Evolutionary conservation across 2,329 filamentous ascomycete species (phyloP).

Genomic region (Fusarium redolens): DNA sequence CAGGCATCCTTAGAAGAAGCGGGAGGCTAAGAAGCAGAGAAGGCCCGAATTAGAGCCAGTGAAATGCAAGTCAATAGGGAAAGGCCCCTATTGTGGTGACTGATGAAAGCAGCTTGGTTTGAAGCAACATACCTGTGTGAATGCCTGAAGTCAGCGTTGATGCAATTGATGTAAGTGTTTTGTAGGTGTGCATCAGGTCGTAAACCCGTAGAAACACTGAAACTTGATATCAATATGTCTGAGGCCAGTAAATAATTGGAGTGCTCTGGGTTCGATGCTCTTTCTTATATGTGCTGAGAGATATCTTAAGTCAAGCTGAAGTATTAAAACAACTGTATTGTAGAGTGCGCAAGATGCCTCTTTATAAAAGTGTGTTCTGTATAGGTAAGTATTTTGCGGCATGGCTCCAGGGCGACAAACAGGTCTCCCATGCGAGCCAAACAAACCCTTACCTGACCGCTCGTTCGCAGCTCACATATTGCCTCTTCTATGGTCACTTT

Average conservation of each 20-base stretch:
- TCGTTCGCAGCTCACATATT: not conserved
- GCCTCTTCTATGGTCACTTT: not conserved
- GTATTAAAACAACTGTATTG: not conserved
- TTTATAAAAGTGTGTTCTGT: not conserved
- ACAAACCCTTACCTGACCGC: not conserved
- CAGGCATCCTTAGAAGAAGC: not conserved
- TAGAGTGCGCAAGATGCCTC: not conserved
- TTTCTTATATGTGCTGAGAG: not conserved
- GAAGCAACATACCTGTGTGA: not conserved
- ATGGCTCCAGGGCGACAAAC: conserved; percentile 15
- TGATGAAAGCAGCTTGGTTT: not conserved
- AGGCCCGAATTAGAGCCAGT: too few relatives aligned
- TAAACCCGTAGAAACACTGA: too few relatives aligned
- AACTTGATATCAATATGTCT: not conserved
- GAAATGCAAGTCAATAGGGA: not conserved
- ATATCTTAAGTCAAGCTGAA: not conserved
- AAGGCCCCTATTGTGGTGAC: not conserved
- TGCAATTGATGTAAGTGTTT: not conserved
- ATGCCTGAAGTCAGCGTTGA: not conserved
- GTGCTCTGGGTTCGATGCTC: not conserved
- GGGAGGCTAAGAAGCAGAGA: not conserved
- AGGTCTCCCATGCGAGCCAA: not conserved
- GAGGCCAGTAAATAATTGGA: not conserved
- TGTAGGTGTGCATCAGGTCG: not conserved
- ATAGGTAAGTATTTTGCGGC: not conserved